phyloP scores from a whole-genome alignment of 768 basidiomycete species.

The Mycena belliarum region DNA sequence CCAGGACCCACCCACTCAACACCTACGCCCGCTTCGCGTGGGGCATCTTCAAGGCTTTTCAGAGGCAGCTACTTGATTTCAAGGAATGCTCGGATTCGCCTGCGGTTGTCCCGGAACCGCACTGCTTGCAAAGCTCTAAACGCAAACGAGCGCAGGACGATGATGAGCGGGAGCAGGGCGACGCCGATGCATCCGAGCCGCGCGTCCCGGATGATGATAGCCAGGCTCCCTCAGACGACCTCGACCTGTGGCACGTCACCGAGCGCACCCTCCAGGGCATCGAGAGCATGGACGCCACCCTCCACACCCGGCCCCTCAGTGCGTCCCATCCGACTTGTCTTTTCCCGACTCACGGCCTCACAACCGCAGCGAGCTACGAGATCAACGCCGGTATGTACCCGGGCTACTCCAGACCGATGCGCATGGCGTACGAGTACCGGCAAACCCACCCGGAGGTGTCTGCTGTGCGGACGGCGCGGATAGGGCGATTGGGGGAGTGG shows the following conservation, averaged over 20 bases:
- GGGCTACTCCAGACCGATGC: not conserved
- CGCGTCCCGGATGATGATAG: not conserved
- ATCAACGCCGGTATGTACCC: not conserved
- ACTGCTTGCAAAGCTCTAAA: not conserved
- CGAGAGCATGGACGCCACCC: conserved; percentile 6
- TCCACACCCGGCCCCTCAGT: not conserved
- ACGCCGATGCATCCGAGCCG: not conserved
- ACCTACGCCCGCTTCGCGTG: conserved; percentile 11
- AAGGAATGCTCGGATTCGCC: not conserved
- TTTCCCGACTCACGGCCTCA: not conserved
- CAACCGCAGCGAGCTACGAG: conserved; percentile 2
- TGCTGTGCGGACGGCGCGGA: not conserved
- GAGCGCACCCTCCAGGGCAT: not conserved
- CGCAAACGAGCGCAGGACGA: not conserved
- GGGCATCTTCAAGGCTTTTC: not conserved
- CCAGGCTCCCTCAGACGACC: not conserved
- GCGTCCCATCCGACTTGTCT: not conserved
- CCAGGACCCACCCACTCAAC: conserved; percentile 2
- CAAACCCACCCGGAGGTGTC: not conserved
- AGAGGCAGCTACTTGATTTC: not conserved
- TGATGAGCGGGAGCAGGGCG: not conserved
- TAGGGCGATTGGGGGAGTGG: not conserved
- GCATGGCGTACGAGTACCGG: not conserved
- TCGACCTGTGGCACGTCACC: not conserved
- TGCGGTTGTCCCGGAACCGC: not conserved